A percentile compares a stretch with the other conserved stretches of the same genome.
These are phyloP conservation scores for Nannochloropsis gaditana DNA, from an alignment of 108 stramenopile species.

Conservation along the genomic window DNA sequence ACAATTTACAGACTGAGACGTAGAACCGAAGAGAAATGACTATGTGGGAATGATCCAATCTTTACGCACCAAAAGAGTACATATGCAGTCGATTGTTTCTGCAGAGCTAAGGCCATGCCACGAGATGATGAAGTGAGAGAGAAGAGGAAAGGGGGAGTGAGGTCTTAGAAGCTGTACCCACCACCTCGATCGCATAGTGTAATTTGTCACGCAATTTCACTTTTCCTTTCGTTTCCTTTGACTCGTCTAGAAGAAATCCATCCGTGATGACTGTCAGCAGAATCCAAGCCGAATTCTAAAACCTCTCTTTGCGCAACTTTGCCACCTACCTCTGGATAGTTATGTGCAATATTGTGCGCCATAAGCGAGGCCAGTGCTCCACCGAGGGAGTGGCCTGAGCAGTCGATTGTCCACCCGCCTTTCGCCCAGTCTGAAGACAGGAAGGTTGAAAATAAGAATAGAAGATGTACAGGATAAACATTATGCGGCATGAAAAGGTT, in stretches of 20 bases:
- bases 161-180: too few relatives aligned
- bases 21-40: too few relatives aligned
- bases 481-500: background rate
- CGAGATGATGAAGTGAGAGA: background rate
- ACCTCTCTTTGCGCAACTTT: background rate
- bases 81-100: background rate
- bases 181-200: too few relatives aligned
- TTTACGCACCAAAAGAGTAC: background rate
- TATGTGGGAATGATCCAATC: too few relatives aligned
- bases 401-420: background rate
- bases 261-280: too few relatives aligned
- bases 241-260: too few relatives aligned
- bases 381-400: conserved; percentile 1
- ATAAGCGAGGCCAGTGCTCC: background rate
- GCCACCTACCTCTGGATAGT: background rate
- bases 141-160: background rate
- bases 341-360: conserved; percentile 4
- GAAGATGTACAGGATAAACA: background rate
- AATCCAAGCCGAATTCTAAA: too few relatives aligned
- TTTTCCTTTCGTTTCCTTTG: too few relatives aligned
- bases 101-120: background rate
- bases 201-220: too few relatives aligned
- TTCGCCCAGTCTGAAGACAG: background rate
- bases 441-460: background rate
- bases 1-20: too few relatives aligned